Evolutionary conservation across 345 rosid species (phyloP).

Genomic region (Orychophragmus violaceus): DNA sequence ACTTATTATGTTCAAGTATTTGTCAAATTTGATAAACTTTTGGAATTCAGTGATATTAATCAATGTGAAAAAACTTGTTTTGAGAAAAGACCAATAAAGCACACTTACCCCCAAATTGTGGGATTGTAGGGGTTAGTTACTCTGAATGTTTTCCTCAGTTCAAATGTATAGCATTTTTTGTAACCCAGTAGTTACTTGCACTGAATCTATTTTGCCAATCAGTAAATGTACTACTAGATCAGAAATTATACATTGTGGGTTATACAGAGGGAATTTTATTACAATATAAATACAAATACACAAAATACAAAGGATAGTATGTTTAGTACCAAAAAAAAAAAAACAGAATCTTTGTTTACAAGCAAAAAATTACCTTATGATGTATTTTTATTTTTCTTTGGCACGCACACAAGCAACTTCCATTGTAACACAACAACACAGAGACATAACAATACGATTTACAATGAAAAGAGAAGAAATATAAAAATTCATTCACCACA

Average conservation of each 20-base stretch:
- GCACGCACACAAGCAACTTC: conserved; percentile 1
- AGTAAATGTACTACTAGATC: neutral
- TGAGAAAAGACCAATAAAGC: neutral
- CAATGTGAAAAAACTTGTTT: neutral
- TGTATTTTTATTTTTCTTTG: neutral
- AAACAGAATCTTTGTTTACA: neutral
- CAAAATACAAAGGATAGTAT: neutral
- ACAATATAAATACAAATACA: conserved; percentile 5
- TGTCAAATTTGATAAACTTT: neutral
- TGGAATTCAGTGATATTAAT: neutral
- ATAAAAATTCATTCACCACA: neutral
- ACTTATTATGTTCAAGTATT: neutral
- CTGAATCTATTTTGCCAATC: neutral
- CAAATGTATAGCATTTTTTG: neutral
- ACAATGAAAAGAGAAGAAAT: neutral
- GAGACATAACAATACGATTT: neutral
- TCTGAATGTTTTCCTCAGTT: neutral
- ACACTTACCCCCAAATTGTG: neutral
- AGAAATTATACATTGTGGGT: neutral
- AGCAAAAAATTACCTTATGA: neutral
- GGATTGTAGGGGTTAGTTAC: neutral
- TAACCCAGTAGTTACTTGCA: neutral
- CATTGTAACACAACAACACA: neutral
- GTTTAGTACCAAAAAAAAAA: neutral
- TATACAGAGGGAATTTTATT: neutral